Base-by-base conservation (phyloP, 106 monocot species). In the Xerophyta viscosa region DNA sequence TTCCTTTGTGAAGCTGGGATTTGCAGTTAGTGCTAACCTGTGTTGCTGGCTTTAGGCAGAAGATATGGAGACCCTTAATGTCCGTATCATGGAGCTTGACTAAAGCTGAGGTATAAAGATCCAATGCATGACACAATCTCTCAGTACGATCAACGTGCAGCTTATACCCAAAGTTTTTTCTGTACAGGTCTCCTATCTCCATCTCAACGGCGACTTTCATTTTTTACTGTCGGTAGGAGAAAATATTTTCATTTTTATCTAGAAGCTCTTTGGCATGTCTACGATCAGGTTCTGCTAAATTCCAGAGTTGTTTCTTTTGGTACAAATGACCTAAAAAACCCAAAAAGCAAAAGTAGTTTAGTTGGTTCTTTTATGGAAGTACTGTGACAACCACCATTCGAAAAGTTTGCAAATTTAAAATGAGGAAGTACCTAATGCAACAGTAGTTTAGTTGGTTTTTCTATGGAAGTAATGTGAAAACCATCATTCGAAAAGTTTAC, bases 141-240 rank as follows among this genome's bases (percentile, higher is more conserved):
- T 37, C 21, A 27, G 22, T 11, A 48, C 61, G 53, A 18, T 60
- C 18, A 21, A 24, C 44, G 36, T 55, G 49, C 14, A 46, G 56
- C 30, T 46, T 36, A 39, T 64, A 63, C 22, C 60, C 57, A 37
- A 65, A n/a, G n/a, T n/a, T n/a, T n/a, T n/a, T n/a, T n/a, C n/a
- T n/a, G n/a, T n/a, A n/a, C n/a, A n/a, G n/a, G 64, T 93, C 87
- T 57, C 83, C 87, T 41, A 48, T 4, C 63, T 68, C 66, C 54
- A 83, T 67, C 46, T 87, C 71, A 57, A 93, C 66, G 17, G 24
- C 41, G 20, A 60, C 75, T 19, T 80, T 74, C 46, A 80, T 31
- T 43, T 71, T 75, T 69, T 87, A 93, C 18, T 43, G 64, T 27
- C 77, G 62, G 64, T 87, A 93, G 14, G 80, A 80, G 60, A 93